Evolutionary conservation across 306 rosid genomes (phyloP), one percentile per base, ranked within the genome.

Genomic region (Cicer arietinum): DNA sequence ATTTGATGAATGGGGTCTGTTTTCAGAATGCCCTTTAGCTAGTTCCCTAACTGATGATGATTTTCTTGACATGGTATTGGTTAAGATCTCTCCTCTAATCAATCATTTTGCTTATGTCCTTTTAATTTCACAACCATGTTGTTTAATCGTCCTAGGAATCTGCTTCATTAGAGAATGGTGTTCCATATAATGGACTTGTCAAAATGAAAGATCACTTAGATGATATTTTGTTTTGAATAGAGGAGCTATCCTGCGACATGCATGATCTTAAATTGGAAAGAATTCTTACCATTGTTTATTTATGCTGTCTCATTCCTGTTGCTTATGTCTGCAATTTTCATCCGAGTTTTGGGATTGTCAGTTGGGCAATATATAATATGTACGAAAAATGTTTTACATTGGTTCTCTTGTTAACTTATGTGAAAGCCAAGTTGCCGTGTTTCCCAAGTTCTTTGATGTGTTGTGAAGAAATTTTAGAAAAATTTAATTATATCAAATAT

Each of bases 11-110:
- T 79, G 90, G 93, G 91, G 80, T 74, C 76, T 82, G 54, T 80
- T 83, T 76, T 80, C 87, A 37, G 89, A 87, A 69, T 84, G 85
- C 71, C 89, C 85, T 56, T 78, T 73, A 72, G 79, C 90, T 47
- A 87, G 89, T 77, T 65, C 78, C 60, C 80, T 87, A 82, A 82
- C 92, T 0, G 96, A 91, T 37, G 90, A 91, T 77, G 94, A 89
- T 71, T 84, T 91, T 87, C 90, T 91, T 73, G 90, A 89, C 61
- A 87, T 89, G 96, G 96, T 91, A 86, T 14, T 45, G 25, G 78
- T 62, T 71, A 70, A 66, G 10, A 44, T 35, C 53, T 57, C 51
- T 62, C 68, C 63, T 69, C 47, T 50, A 54, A n/a, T 60, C 11
- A 52, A 41, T 60, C 68, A 13, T 51, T 74, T 73, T 66, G 37